Base-by-base conservation (phyloP, 352 stramenopile genomes). In the Pythium pyrilobum region DNA sequence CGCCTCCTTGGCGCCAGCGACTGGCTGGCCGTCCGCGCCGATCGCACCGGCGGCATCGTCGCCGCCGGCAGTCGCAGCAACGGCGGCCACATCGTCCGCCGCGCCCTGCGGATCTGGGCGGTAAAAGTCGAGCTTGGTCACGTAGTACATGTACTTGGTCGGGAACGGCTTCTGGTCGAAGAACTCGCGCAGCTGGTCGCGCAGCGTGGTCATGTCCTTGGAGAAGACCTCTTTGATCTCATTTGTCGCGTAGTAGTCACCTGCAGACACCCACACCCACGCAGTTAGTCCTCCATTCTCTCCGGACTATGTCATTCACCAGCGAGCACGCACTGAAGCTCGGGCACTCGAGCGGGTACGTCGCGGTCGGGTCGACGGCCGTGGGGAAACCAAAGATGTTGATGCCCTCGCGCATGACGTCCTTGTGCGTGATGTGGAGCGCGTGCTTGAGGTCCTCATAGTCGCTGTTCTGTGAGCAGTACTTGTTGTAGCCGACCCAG, bases 401-500 rank as follows among this genome's bases (percentile, higher is more conserved):
- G 66, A 92, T 74, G 62, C 82, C 82, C 31, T 87, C 77, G 55
- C 76, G 74, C 34, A 73, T 63, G 42, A 88, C 55, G 59, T 91
- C 78, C 63, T 92, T 89, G 52, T 87, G 72, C 13, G 67, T 87
- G 41, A 79, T 56, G 55, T 72, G 77, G 40, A 92, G 62, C 43
- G 68, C 76, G 60, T 76, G 39, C 57, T 89, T 89, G 59, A 92
- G 72, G 5, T 83, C 70, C 38, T 84, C 66, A 40, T 79, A 89
- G 54, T 76, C 83, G 52, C 76, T 89, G 59, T 86, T 67, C 52
- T 59, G 74, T 48, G 72, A 85, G 66, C 82, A 92, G 56, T 74
- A 92, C 65, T 92, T 92, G 68, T 92, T 92, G 74, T 92, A 92
- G 51, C 82, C 82, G 59, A 92, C 82, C 82, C 82, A 92, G 69